These are phyloP conservation scores for Pichia pseudocactophila DNA, from an alignment of 805 yeast genomes.

Conservation along the genomic window DNA sequence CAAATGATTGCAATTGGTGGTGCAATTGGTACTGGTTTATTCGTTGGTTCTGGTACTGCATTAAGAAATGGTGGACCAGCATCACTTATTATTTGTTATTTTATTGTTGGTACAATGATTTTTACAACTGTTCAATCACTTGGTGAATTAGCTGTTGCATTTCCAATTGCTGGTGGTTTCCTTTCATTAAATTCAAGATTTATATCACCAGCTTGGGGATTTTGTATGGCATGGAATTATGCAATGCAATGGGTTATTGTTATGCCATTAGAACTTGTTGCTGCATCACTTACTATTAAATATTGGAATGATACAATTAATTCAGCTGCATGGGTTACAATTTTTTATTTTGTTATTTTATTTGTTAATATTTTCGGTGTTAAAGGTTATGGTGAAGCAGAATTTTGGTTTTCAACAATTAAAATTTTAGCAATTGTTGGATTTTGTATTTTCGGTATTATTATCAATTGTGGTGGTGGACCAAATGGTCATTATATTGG, in stretches of 20 bases:
- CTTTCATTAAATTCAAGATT: constrained; percentile 48
- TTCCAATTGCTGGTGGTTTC: constrained; percentile 51
- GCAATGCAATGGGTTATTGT: constrained; percentile 42
- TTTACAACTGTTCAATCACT: constrained; percentile 52
- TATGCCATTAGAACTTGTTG: constrained; percentile 44
- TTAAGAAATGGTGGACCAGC: constrained; percentile 61
- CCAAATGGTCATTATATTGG: constrained; percentile 50
- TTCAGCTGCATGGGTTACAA: constrained; percentile 45
- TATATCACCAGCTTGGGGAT: constrained; percentile 47
- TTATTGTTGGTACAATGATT: constrained; percentile 47
- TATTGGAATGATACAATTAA: constrained; percentile 37
- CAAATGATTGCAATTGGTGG: constrained; percentile 79
- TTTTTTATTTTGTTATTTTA: constrained; percentile 41
- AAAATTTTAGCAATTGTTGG: constrained; percentile 50
- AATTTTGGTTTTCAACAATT: constrained; percentile 42
- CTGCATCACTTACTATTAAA: constrained; percentile 39
- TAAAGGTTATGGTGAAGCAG: constrained; percentile 59
- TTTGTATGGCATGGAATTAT: constrained; percentile 51
- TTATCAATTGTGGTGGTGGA: constrained; percentile 54
- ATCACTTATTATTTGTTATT: constrained; percentile 48
- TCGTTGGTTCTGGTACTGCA: constrained; percentile 61
- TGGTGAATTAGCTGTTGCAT: constrained; percentile 53
- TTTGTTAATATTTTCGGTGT: constrained; percentile 49
- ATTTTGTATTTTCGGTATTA: constrained; percentile 43
- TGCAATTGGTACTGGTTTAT: constrained; percentile 70